These are phyloP conservation scores for Tulasnella sp. DNA, from an alignment of 768 basidiomycete genomes.

Conservation along the genomic window DNA sequence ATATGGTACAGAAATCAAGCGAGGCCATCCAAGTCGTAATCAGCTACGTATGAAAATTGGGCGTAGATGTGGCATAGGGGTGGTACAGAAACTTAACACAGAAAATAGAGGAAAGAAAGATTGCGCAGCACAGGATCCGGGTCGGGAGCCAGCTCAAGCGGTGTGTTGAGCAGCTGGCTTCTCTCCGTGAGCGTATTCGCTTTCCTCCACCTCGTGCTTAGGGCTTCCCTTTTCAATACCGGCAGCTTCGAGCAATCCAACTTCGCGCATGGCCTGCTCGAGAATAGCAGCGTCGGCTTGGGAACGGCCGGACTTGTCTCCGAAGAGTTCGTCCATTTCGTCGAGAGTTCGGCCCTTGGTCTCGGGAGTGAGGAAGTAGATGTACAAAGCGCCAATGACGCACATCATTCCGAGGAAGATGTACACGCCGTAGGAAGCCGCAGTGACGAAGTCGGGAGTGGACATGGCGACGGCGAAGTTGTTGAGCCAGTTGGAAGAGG, in stretches of 20 bases:
- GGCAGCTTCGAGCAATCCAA: not conserved
- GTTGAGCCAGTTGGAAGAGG: slow-evolving; percentile 24
- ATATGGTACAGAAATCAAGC: slow-evolving; percentile 11
- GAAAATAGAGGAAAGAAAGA: not conserved
- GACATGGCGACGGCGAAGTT: slow-evolving; percentile 17
- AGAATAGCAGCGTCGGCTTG: not conserved
- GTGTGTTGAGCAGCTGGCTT: not conserved
- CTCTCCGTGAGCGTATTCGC: slow-evolving; percentile 3
- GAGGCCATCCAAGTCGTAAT: slow-evolving; percentile 1
- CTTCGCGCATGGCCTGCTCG: not conserved
- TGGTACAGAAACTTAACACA: not conserved
- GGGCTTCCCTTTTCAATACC: not conserved
- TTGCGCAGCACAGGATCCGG: not conserved
- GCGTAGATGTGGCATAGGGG: not conserved
- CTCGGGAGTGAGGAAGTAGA: slow-evolving; percentile 78
- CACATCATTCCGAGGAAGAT: slow-evolving; percentile 13
- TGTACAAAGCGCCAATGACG: slow-evolving; percentile 50
- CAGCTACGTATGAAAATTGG: not conserved
- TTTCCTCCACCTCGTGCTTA: not conserved
- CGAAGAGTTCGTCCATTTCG: slow-evolving; percentile 46
- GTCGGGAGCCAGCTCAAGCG: not conserved
- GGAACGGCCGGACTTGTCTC: not conserved
- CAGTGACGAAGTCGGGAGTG: slow-evolving; percentile 21
- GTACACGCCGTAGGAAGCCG: slow-evolving; percentile 1
- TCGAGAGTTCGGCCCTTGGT: slow-evolving; percentile 77